Percentiles rank a stretch among this genome's conserved stretches.
Conservation (phyloP, 768 basidiomycete genomes). For the Amanita jacksonii region DNA sequence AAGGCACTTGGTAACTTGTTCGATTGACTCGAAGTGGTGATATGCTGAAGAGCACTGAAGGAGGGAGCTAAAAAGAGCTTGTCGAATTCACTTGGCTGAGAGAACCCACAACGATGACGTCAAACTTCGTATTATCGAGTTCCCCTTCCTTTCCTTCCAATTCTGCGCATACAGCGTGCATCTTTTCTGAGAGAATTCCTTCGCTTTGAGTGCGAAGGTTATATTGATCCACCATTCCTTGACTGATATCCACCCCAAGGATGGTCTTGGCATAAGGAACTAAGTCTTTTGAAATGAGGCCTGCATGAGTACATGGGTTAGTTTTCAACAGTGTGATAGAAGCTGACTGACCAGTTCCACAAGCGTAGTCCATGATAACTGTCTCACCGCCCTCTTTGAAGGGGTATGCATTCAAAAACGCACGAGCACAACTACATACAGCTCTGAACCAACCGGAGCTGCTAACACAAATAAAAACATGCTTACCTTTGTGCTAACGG, state of each 20-base stretch:
- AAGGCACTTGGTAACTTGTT: constrained; percentile 43
- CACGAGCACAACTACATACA: constrained; percentile 23
- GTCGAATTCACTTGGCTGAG: constrained; percentile 22
- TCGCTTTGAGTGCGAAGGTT: constrained; percentile 50
- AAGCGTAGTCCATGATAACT: constrained; percentile 62
- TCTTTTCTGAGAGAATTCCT: constrained; percentile 53
- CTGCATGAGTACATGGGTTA: constrained; percentile 22
- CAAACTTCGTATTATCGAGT: constrained; percentile 47
- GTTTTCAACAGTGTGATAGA: background rate
- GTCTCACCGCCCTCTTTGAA: constrained; percentile 53
- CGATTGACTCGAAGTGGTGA: constrained; percentile 52
- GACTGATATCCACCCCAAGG: constrained; percentile 70
- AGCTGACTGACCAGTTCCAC: constrained; percentile 49
- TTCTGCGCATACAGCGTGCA: constrained; percentile 49
- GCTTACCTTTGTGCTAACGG: background rate
- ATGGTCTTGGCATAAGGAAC: constrained; percentile 51
- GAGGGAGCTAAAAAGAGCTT: no score
- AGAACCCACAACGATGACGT: constrained; percentile 68
- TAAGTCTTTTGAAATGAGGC: constrained; percentile 51
- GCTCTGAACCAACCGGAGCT: background rate
- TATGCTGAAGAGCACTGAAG: constrained; percentile 51
- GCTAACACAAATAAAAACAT: background rate
- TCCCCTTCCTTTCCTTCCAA: constrained; percentile 38
- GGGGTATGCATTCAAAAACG: constrained; percentile 27
- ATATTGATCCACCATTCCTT: constrained; percentile 57